Evolutionary conservation across 2,329 filamentous ascomycete genomes (phyloP), one percentile per base, ranked within the genome.

Genomic region (Trichoderma afroharzianum): DNA sequence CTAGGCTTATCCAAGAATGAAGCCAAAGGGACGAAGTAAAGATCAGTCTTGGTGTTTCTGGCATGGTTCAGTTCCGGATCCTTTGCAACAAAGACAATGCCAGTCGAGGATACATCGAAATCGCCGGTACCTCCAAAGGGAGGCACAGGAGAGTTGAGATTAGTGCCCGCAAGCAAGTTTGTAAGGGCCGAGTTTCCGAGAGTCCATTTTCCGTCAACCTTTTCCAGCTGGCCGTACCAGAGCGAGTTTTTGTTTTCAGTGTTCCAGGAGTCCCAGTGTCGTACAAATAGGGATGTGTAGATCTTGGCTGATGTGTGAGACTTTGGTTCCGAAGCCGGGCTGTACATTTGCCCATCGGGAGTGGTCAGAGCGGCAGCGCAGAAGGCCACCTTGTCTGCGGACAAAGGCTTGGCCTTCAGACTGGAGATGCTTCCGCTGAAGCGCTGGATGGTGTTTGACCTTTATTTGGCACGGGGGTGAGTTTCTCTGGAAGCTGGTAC

Each of bases 231-330:
- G 36, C 90, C 90, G 33, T 93, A 92, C 86, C 91, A 96, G 32
- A 97, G 85, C 3, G 91, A 87, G 76, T 90, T 91, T 73, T 87
- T 89, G 76, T 93, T 90, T 59, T 90, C 87, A 1, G 87, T 89
- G 30, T 90, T 84, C 82, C 91, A 97, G n/a, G 86, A 81, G 78
- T 97, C 93, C 93, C 93, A 97, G 77, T 97, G 93, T 15, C 93
- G 88, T 32, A 93, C 92, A 77, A 93, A 96, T 30, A 95, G 87
- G 62, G 87, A 88, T 24, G 88, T 89, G 80, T 96, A 96, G 26
- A 94, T 86, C 76, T 88, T 90, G 32, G 89, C 93, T 4, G 88
- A 88, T 24, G 91, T 91, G 28, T 85, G 81, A 2, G 87, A 83
- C 77, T 90, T 88, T 73, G 87, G 82, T 47, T 88, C 89, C 15